Evolutionary conservation across 805 yeast genomes (phyloP), one percentile per base, ranked within the genome.

Genomic region (Saturnispora bothae): DNA sequence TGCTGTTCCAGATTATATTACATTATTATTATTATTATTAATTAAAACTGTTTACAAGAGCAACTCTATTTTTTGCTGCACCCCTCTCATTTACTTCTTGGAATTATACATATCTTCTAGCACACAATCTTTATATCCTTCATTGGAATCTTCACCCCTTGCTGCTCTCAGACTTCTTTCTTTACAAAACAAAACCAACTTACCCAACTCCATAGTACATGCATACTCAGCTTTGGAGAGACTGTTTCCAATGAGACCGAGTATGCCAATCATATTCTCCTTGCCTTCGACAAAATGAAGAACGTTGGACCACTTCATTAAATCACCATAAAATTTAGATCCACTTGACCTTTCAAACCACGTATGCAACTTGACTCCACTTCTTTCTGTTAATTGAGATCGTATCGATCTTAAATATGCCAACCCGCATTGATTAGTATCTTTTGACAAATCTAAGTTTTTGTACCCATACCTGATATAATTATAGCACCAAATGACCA

Each of bases 21-120:
- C n/a, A n/a, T n/a, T n/a, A n/a, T n/a, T n/a, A n/a, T n/a, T n/a
- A n/a, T n/a, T n/a, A n/a, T n/a, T n/a, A n/a, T n/a, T n/a, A n/a
- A n/a, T n/a, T n/a, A n/a, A n/a, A n/a, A n/a, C n/a, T n/a, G n/a
- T n/a, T n/a, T n/a, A n/a, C n/a, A n/a, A n/a, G n/a, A n/a, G n/a
- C n/a, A n/a, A n/a, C n/a, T n/a, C n/a, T n/a, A n/a, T n/a, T n/a
- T n/a, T n/a, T n/a, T n/a, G n/a, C n/a, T n/a, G n/a, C n/a, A n/a
- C n/a, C n/a, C n/a, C n/a, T n/a, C n/a, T n/a, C n/a, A n/a, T n/a
- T n/a, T n/a, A n/a, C n/a, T n/a, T n/a, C n/a, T n/a, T n/a, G n/a
- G n/a, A n/a, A n/a, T n/a, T n/a, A 42, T 71, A 75, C 80, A 76
- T 74, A 42, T 66, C 64, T 36, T 66, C 68, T n/a, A n/a, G n/a